Evolutionary conservation across 345 rosid genomes (phyloP).

Genomic region (Acer campestre): DNA sequence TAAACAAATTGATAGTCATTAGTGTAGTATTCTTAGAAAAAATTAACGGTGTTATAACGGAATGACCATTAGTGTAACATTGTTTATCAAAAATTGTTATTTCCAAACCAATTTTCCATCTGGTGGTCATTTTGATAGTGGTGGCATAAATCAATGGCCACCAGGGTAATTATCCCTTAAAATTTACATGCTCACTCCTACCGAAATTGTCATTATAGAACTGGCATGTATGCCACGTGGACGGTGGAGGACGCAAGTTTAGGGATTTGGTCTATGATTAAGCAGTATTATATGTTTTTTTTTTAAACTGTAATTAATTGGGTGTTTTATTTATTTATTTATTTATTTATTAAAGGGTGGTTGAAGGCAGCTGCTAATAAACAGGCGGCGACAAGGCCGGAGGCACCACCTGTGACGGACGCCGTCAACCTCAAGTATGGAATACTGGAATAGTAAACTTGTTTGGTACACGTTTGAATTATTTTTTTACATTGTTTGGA

Average conservation of each 20-base stretch:
- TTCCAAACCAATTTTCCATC: too few species aligned
- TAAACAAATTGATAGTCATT: too few species aligned
- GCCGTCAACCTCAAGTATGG: slow-evolving; percentile 57
- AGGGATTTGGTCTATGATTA: background rate
- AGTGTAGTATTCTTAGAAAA: too few species aligned
- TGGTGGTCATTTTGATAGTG: too few species aligned
- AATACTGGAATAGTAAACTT: background rate
- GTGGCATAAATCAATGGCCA: too few species aligned
- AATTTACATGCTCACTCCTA: too few species aligned
- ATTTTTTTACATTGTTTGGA: too few species aligned
- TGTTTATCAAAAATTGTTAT: too few species aligned
- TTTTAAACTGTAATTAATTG: background rate
- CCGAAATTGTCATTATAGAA: too few species aligned
- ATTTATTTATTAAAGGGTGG: slow-evolving; percentile 37
- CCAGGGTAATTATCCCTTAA: too few species aligned
- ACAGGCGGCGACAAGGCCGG: slow-evolving; percentile 21
- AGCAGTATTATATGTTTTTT: background rate
- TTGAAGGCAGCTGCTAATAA: slow-evolving; percentile 36
- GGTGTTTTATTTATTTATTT: background rate
- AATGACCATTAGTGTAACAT: too few species aligned
- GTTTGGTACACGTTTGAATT: background rate
- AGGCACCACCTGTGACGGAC: slow-evolving; percentile 33
- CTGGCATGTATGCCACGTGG: slow-evolving; percentile 42
- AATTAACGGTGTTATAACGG: too few species aligned
- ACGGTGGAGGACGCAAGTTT: background rate